Conservation (phyloP, 768 basidiomycete species). For the Trametes cubensis region DNA sequence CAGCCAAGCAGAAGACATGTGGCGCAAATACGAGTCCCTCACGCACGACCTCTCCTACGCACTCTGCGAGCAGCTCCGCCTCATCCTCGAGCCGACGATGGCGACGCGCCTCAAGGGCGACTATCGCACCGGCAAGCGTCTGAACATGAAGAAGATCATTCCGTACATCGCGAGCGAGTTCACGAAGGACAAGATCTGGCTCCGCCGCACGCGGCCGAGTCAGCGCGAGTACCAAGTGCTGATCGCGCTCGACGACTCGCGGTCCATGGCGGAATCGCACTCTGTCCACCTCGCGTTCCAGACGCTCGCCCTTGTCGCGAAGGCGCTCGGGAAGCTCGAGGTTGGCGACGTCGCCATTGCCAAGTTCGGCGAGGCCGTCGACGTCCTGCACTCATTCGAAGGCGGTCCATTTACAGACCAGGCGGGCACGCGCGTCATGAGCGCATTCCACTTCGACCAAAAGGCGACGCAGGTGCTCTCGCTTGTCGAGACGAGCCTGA, state of each 20-base stretch:
- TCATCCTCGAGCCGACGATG: constrained; percentile 93
- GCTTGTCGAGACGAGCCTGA: constrained; percentile 78
- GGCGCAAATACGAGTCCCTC: constrained; percentile 88
- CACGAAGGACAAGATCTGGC: constrained; percentile 99
- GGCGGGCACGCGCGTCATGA: constrained; percentile 78
- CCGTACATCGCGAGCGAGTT: constrained; percentile 98
- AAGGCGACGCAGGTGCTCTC: constrained; percentile 84
- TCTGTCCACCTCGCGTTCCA: constrained; percentile 93
- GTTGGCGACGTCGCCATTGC: constrained; percentile 94
- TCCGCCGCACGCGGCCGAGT: constrained; percentile 90
- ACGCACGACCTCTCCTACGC: constrained; percentile 90
- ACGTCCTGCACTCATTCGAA: constrained; percentile 87
- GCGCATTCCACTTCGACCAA: constrained; percentile 88
- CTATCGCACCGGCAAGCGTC: constrained; percentile 94
- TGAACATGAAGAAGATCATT: constrained; percentile 99
- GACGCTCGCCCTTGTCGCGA: constrained; percentile 88
- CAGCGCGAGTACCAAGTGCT: constrained; percentile 95
- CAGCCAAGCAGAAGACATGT: constrained; percentile 70
- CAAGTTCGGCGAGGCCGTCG: constrained; percentile 85
- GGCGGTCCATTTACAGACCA: constrained; percentile 79
- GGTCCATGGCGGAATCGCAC: constrained; percentile 93
- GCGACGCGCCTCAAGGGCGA: constrained; percentile 95
- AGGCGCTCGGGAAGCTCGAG: constrained; percentile 88
- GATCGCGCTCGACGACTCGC: constrained; percentile 92
- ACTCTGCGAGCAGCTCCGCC: constrained; percentile 94